Base-by-base conservation (phyloP, 1,139 yeast species). In the Yamadazyma dushanensis region DNA sequence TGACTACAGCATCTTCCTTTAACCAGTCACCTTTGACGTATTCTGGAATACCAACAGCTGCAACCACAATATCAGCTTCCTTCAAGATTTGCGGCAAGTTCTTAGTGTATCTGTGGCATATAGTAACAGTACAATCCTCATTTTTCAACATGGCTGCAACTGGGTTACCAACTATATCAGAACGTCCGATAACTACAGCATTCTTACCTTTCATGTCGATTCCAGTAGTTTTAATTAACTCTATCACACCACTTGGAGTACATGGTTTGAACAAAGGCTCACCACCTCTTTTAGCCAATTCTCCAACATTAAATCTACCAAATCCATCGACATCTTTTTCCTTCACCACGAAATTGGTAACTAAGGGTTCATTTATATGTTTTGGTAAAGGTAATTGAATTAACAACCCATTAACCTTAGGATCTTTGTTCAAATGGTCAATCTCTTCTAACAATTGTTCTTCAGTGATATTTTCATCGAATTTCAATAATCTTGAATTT, bases 111-210 rank as follows among this genome's bases (percentile, higher is more conserved):
- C 84, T 72, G 51, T 84, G 94, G 44, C 87, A 76, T 38, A 78
- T 70, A 8, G 92, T 84, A 17, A 84, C 92, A 3, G 92, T 83
- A 41, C 88, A 86, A 53, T 85, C 83, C 49, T 73, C 77, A 47
- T 80, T 80, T 52, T 78, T 80, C 53, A 84, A 68, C 63, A 84
- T 63, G 34, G 86, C 79, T 4, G 89, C 81, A 18, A 84, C 82
- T 30, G 94, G 94, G 21, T 84, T 81, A 41, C 94, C 94, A 23
- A 84, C 94, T 46, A 84, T 84, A 58, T 84, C 90, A 8, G 90
- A 83, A 57, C 94, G 73, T 27, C 94, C 94, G 47, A 85, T 63
- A 9, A 84, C 89, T 31, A 83, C 92, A 2, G 88, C 92, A 49
- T 76, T 74, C 49, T 82, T 80, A 37, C 92, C 92, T 36, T 72